A percentile compares a stretch with the other conserved stretches of the same genome.
Evolutionary conservation across 208 protist species (phyloP).

Genomic region (Crithidia mellificae): DNA sequence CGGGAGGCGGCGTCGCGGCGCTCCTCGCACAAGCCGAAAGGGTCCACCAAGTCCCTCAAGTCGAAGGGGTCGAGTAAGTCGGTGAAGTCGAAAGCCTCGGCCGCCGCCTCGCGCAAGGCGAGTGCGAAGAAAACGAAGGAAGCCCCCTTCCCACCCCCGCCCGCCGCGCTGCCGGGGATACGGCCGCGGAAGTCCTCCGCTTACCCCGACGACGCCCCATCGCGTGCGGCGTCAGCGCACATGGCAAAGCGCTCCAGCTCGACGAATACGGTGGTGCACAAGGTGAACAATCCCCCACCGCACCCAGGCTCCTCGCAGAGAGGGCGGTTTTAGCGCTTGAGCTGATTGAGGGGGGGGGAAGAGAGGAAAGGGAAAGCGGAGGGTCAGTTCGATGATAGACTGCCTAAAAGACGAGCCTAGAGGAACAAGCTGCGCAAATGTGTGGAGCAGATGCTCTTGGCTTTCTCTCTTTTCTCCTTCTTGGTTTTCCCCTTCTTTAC

Average conservation of each 20-base stretch:
- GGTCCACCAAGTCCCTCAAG: slow-evolving; percentile 13
- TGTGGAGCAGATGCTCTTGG: too few relatives aligned
- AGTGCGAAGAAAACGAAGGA: neutral
- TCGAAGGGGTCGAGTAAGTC: neutral
- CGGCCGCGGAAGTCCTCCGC: neutral
- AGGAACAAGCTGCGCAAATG: too few relatives aligned
- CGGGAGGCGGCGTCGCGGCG: neutral
- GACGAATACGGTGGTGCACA: slow-evolving; percentile 12
- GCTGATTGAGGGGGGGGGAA: neutral
- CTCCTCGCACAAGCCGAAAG: neutral
- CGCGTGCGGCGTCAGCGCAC: neutral
- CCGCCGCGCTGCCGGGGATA: slow-evolving; percentile 7
- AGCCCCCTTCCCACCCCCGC: neutral
- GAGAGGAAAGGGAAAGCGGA: neutral
- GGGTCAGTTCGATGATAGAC: too few relatives aligned
- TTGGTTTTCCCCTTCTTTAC: too few relatives aligned
- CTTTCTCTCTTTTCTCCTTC: too few relatives aligned
- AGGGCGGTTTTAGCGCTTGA: slow-evolving; percentile 2
- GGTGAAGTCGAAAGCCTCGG: too few relatives aligned
- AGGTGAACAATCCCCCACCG: neutral
- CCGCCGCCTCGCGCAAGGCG: slow-evolving; percentile 1
- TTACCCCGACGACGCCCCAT: neutral
- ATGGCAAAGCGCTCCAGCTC: slow-evolving; percentile 1
- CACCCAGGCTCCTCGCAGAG: neutral
- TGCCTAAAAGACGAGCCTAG: too few relatives aligned